phyloP scores from a whole-genome alignment of 1,284 basidiomycete species.

The Tetrapyrgos nigripes region DNA sequence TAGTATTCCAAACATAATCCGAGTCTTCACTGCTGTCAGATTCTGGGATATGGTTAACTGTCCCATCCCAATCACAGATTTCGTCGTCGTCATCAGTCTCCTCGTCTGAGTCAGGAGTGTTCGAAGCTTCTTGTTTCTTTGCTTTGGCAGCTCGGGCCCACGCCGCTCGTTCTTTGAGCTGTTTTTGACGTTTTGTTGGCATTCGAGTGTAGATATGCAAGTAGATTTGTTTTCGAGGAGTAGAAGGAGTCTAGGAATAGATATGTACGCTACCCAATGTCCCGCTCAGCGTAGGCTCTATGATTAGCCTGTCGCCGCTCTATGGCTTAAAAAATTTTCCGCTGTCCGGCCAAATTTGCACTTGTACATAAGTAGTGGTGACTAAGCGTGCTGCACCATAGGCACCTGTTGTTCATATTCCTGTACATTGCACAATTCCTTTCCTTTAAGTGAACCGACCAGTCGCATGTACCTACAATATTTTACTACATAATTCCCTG shows the following conservation, averaged over 20 bases:
- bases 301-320: too few species aligned
- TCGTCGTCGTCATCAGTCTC: background rate
- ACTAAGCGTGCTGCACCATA: slow-evolving; percentile 8
- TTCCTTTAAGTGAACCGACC: too few species aligned
- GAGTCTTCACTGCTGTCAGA: background rate
- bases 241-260: too few species aligned
- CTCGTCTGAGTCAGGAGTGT: background rate
- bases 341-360: background rate
- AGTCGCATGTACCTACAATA: too few species aligned
- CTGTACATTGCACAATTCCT: too few species aligned
- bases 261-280: too few species aligned
- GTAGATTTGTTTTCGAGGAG: background rate
- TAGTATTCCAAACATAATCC: background rate
- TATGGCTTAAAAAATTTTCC: background rate
- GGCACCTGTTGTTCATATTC: too few species aligned
- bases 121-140: background rate
- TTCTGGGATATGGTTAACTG: background rate
- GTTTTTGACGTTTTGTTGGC: background rate
- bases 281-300: too few species aligned
- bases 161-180: background rate
- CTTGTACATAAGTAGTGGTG: slow-evolving; percentile 1
- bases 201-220: background rate
- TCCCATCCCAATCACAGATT: slow-evolving; percentile 8
- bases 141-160: background rate
- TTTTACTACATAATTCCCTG: too few species aligned